Percentiles rank a stretch among this genome's conserved stretches.
Conservation (phyloP, 2,329 filamentous ascomycete genomes). For the Aspergillus sp. region DNA sequence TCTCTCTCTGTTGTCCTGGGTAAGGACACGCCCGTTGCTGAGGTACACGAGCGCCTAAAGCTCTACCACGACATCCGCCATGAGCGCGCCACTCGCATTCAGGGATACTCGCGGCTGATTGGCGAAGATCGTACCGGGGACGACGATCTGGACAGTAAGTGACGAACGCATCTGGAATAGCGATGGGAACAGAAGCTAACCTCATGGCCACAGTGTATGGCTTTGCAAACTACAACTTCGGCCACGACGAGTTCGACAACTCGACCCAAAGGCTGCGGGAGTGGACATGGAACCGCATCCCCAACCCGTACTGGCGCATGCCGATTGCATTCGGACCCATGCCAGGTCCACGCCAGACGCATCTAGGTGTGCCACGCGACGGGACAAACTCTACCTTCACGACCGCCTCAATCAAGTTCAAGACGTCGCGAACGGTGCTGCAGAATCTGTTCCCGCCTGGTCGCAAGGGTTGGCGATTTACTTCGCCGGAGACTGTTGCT, state of each 20-base stretch:
- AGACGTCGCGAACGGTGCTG: conserved; percentile 53
- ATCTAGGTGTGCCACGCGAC: conserved; percentile 18
- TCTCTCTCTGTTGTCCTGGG: conserved; percentile 61
- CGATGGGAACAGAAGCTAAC: too few relatives aligned
- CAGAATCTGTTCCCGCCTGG: conserved; percentile 53
- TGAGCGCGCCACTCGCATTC: conserved; percentile 59
- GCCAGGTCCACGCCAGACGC: conserved; percentile 48
- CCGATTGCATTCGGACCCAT: conserved; percentile 52
- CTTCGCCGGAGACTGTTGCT: conserved; percentile 48
- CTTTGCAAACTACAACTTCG: conserved; percentile 58
- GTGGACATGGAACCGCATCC: conserved; percentile 49
- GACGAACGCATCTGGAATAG: neutral
- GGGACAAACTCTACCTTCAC: conserved; percentile 42
- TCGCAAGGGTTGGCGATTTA: conserved; percentile 44
- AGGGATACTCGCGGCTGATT: conserved; percentile 53
- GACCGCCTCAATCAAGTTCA: conserved; percentile 55
- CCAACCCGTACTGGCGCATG: conserved; percentile 49
- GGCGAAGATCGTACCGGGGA: conserved; percentile 40
- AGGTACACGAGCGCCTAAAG: conserved; percentile 58
- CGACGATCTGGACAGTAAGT: conserved; percentile 3
- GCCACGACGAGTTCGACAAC: conserved; percentile 62
- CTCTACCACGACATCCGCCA: conserved; percentile 63
- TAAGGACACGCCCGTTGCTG: conserved; percentile 44
- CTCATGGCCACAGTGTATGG: conserved; percentile 34
- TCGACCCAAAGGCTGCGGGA: conserved; percentile 55